phyloP scores from a whole-genome alignment of 768 basidiomycete species.

The Terana coerulea region DNA sequence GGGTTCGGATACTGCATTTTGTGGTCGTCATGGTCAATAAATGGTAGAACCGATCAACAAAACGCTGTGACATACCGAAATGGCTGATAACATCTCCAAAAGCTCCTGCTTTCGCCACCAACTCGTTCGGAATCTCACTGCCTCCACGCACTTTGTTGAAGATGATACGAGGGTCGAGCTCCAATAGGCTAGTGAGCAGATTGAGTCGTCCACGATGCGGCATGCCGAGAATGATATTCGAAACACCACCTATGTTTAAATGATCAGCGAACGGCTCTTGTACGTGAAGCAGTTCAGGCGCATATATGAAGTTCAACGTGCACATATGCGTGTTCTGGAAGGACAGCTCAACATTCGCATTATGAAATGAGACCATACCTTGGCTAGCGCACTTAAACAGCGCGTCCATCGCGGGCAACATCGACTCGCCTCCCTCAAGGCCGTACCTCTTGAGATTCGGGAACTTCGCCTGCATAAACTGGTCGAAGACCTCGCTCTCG shows the following conservation, averaged over 20 bases:
- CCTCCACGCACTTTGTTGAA: conserved; percentile 89
- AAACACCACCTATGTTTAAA: conserved; percentile 58
- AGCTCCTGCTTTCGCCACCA: conserved; percentile 36
- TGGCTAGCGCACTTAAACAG: conserved; percentile 66
- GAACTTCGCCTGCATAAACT: conserved; percentile 84
- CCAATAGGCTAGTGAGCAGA: conserved; percentile 73
- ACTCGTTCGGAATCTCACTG: conserved; percentile 60
- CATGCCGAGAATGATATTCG: conserved; percentile 76
- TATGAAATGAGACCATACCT: conserved; percentile 33
- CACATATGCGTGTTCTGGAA: neutral
- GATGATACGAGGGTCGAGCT: conserved; percentile 60
- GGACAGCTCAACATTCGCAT: neutral
- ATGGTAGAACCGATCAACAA: neutral
- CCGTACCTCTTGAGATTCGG: conserved; percentile 87
- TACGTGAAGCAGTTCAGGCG: neutral
- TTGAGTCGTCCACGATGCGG: conserved; percentile 88
- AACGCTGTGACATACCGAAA: conserved; percentile 44
- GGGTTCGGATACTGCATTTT: conserved; percentile 67
- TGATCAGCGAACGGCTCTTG: no score
- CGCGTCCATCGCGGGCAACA: conserved; percentile 83
- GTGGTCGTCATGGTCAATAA: neutral
- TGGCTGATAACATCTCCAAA: conserved; percentile 90
- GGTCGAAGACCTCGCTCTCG: conserved; percentile 77
- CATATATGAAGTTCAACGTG: neutral
- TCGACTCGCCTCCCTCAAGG: conserved; percentile 90